Base-by-base conservation (phyloP, 2,329 filamentous ascomycete genomes). In the Penicillium fuscoglaucum region DNA sequence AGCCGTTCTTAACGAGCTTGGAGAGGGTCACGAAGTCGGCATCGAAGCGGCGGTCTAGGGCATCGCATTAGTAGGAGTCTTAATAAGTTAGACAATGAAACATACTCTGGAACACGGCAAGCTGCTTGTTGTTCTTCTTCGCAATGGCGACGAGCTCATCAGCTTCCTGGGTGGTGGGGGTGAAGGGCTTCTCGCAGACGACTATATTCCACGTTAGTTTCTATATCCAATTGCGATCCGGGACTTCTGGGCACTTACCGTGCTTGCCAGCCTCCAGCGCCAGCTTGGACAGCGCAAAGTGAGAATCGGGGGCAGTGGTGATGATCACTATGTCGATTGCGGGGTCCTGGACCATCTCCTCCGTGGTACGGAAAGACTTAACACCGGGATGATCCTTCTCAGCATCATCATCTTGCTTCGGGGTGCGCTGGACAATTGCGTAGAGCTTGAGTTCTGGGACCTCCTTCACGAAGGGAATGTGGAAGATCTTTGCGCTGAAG, bases 121-220 rank as follows among this genome's bases (percentile, higher is more conserved):
- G 74, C 45, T 87, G 71, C 55, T 79, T 80, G 39, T 78, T 73
- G 47, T 80, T 73, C 58, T 81, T 73, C 61, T 80, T 74, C 10
- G 87, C 83, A 50, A 87, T 76, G 10, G 74, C 73, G 45, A 84
- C 81, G 7, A 93, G 83, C 64, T 84, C 76, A 35, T 84, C 80
- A 12, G 90, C 90, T 75, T 93, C 87, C 58, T 83, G 79, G 1
- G 83, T 79, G 1, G 87, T 89, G 21, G 90, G 87, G 13, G 90
- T 89, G 72, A 93, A 93, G 2, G 90, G 90, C 79, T 93, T 93
- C 79, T 93, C 90, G 49, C 89, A 88, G 52, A 93, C 80, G 28
- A 93, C 88, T 80, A 24, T 24, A 12, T 35, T 10, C 10, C 9
- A 28, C 2, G 40, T 46, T 37, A 55, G 39, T 31, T 53, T 24